Evolutionary conservation across 164 flowering plant genomes (phyloP).

Genomic region (Vitis vinifera): ASM3070453v1 NC_081820.1:24543001-24543500

Average conservation of each 20-base stretch:
- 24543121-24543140: slow-evolving; percentile 30
- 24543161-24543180: slow-evolving; percentile 66
- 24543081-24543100: slow-evolving; percentile 1
- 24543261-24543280: slow-evolving; percentile 36
- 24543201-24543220: slow-evolving; percentile 91
- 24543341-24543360: slow-evolving; percentile 46
- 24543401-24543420: slow-evolving; percentile 37
- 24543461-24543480: slow-evolving; percentile 44
- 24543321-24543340: slow-evolving; percentile 41
- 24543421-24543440: slow-evolving; percentile 36
- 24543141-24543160: slow-evolving; percentile 55
- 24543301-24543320: slow-evolving; percentile 40
- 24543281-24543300: slow-evolving; percentile 40
- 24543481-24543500: slow-evolving; percentile 63
- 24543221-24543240: slow-evolving; percentile 62
- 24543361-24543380: slow-evolving; percentile 40
- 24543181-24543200: slow-evolving; percentile 58
- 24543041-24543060: slow-evolving; percentile 55
- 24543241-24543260: slow-evolving; percentile 38
- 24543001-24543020: slow-evolving; percentile 34
- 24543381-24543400: slow-evolving; percentile 32
- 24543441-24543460: slow-evolving; percentile 58
- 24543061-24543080: slow-evolving; percentile 42
- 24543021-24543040: slow-evolving; percentile 52
- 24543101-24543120: slow-evolving; percentile 50